Evolutionary conservation across 2,329 filamentous ascomycete genomes (phyloP), one percentile per base, ranked within the genome.

Genomic region (Cryphonectria nitschkei): DNA sequence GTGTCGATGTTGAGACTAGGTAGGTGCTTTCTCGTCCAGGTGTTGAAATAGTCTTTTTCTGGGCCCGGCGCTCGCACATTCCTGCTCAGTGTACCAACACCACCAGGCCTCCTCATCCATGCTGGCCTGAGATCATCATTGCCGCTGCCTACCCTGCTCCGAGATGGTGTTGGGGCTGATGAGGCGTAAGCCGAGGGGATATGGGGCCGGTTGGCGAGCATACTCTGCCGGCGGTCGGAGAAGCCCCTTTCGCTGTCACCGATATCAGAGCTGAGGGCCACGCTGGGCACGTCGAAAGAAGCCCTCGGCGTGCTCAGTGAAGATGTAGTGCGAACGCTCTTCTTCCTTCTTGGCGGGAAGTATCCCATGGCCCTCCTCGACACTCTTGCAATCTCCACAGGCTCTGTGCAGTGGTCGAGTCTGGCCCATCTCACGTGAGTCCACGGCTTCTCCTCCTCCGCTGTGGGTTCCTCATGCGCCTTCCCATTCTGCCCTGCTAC

Each of bases 351-450:
- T 9, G 95, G 95, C 3, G 95, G 95, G 77, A 98, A 98, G 81
- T 95, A 98, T 34, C 95, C 95, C 61, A 98, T 86, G 2, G 92
- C 88, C 80, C 91, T 90, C 70, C 93, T 90, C 32, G 94, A 90
- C 70, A 98, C 89, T 41, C 96, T 90, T 22, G 90, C 94, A 74
- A 99, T 96, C 79, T 98, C 93, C 34, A 96, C 90, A 0, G 93
- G 91, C 34, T 90, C 86, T 22, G 82, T 80, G 65, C 85, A 82
- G 32, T 90, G 91, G 73, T 95, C 93, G 37, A 98, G 86, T 41
- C 92, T 84, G 1, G 97, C 93, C 94, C 94, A 98, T 62, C 93
- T 91, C 71, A 97, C 93, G 80, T 98, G 94, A 71, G 88, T 91
- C 93, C 94, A 97, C 5, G 89, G 88, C 63, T 82, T 86, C 65